Percentiles rank a stretch among this genome's conserved stretches.
phyloP scores from a whole-genome alignment of 768 basidiomycete genomes.

The Cyclocybe cylindracea region DNA sequence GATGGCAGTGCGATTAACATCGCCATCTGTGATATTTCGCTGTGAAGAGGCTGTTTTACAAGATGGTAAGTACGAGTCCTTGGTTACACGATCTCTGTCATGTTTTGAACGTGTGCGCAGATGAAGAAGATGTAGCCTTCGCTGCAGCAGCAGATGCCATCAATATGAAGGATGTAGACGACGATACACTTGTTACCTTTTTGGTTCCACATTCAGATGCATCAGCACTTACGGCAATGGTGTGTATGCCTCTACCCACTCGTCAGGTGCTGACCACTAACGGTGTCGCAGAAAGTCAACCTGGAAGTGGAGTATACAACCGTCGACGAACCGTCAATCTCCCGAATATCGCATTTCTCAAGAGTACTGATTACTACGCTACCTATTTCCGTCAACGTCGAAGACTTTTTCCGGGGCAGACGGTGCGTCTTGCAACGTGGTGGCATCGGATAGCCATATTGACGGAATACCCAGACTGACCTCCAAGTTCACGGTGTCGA shows the following conservation, averaged over 20 bases:
- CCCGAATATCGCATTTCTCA: conserved; percentile 54
- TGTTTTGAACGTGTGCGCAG: conserved; percentile 1
- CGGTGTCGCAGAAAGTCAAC: conserved; percentile 58
- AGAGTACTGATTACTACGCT: conserved; percentile 66
- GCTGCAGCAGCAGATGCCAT: conserved; percentile 44
- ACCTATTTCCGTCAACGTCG: conserved; percentile 90
- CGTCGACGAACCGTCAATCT: conserved; percentile 46
- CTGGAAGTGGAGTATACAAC: conserved; percentile 72
- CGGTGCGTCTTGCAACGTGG: conserved; percentile 46
- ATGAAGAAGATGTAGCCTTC: conserved; percentile 22
- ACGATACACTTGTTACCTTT: conserved; percentile 47
- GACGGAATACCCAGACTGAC: conserved; percentile 58
- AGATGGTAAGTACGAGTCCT: conserved; percentile 26
- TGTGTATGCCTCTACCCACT: conserved; percentile 29
- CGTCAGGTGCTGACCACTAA: not conserved
- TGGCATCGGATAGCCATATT: not conserved
- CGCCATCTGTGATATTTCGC: conserved; percentile 56
- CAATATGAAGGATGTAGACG: conserved; percentile 46
- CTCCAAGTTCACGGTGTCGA: conserved; percentile 88
- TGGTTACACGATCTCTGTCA: not conserved
- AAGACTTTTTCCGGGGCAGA: conserved; percentile 91
- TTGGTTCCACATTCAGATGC: conserved; percentile 68
- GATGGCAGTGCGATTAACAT: conserved; percentile 53
- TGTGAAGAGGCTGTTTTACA: conserved; percentile 41
- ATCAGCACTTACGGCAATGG: conserved; percentile 61